Evolutionary conservation across 139 green algal genomes (phyloP).

Genomic region (Auxenochlorella pyrenoidosa): DNA sequence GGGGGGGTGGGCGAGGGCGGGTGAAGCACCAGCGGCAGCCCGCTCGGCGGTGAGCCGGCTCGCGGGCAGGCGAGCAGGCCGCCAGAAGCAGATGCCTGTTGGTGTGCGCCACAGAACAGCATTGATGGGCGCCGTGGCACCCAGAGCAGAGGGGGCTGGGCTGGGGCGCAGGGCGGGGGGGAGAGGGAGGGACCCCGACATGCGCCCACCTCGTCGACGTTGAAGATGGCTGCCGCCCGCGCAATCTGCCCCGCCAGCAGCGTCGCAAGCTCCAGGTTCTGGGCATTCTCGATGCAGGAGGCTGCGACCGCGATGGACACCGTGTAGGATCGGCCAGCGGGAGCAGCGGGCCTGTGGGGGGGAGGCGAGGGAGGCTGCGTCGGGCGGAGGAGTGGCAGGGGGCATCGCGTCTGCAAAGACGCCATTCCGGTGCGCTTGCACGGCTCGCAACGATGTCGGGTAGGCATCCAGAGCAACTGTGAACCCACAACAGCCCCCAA

Average conservation of each 20-base stretch:
- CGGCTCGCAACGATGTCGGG: background rate
- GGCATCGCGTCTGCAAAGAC: background rate
- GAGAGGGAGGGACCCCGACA: too few relatives aligned
- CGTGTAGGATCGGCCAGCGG: slow-evolving; percentile 52
- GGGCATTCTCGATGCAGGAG: slow-evolving; percentile 81
- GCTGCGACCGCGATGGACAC: slow-evolving; percentile 80
- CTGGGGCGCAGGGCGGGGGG: too few relatives aligned
- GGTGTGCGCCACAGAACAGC: too few relatives aligned
- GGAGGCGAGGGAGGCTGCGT: background rate
- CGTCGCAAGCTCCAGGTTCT: slow-evolving; percentile 76
- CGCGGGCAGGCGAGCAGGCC: too few relatives aligned
- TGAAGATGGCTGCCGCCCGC: slow-evolving; percentile 81
- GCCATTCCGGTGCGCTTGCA: background rate
- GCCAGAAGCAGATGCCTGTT: too few relatives aligned
- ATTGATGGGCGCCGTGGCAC: too few relatives aligned
- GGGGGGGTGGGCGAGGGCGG: too few relatives aligned
- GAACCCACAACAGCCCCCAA: background rate
- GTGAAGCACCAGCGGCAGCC: too few relatives aligned
- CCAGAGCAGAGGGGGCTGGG: too few relatives aligned
- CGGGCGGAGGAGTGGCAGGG: background rate
- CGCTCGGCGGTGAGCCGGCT: too few relatives aligned
- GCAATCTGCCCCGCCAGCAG: slow-evolving; percentile 77
- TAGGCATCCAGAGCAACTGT: background rate
- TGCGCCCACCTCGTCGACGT: slow-evolving; percentile 73
- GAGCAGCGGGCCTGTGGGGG: background rate